Evolutionary conservation across 2,329 filamentous ascomycete species (phyloP).

Genomic region (Pseudogymnoascus verrucosus): DNA sequence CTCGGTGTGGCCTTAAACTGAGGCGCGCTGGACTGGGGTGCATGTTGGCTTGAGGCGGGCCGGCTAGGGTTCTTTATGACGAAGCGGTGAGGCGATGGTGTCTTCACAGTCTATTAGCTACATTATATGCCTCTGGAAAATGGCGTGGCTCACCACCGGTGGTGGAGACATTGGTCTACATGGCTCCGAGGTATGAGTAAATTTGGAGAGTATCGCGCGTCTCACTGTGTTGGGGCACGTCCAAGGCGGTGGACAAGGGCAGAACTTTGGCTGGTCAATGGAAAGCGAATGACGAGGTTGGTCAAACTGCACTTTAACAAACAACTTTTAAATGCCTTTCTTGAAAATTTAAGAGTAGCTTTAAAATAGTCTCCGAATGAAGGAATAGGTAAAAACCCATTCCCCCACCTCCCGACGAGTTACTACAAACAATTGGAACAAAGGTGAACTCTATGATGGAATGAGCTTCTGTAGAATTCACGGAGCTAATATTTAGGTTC

Average conservation of each 20-base stretch:
- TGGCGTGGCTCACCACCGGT: constrained; percentile 22
- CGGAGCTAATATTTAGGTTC: not conserved
- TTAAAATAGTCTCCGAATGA: not conserved
- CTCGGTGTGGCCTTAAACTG: constrained; percentile 29
- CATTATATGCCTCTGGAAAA: not conserved
- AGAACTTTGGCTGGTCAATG: not conserved
- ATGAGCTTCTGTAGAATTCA: not conserved
- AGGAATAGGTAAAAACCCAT: not conserved
- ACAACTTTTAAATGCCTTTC: not conserved
- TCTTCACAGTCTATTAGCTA: constrained; percentile 22
- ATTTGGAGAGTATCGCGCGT: not conserved
- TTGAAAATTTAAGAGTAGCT: not conserved
- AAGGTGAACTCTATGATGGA: not conserved
- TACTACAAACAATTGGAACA: not conserved
- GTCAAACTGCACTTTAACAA: not conserved
- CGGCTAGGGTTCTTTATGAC: constrained; percentile 24
- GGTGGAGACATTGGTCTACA: constrained; percentile 25
- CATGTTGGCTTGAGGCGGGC: constrained; percentile 19
- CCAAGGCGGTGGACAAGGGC: not conserved
- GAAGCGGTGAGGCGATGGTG: constrained; percentile 32
- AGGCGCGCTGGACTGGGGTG: constrained; percentile 19
- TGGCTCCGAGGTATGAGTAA: not conserved
- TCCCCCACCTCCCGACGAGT: not conserved
- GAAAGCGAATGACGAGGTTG: not conserved
- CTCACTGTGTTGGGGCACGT: not conserved